These are phyloP conservation scores for Metarhizium album DNA, from an alignment of 2,329 filamentous ascomycete species.

Conservation along the genomic window DNA sequence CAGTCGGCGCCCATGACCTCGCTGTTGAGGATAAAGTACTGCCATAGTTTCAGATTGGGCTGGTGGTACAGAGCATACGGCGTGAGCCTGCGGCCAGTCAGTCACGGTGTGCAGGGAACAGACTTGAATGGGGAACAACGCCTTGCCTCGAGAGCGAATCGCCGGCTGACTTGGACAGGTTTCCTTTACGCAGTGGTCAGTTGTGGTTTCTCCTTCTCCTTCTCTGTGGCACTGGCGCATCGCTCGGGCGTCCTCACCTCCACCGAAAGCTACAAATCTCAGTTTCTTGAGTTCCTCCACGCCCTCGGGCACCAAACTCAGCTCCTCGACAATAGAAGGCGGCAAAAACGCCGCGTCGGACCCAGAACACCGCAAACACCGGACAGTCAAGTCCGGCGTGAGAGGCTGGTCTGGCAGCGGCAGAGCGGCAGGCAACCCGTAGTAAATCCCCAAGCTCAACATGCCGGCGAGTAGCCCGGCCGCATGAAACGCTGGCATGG, in stretches of 20 bases:
- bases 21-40: conserved; percentile 31
- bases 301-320: conserved; percentile 23
- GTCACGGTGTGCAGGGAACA: neutral
- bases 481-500: conserved; percentile 30
- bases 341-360: conserved; percentile 21
- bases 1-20: conserved; percentile 32
- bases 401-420: conserved; percentile 21
- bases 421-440: conserved; percentile 15
- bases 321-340: conserved; percentile 32
- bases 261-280: conserved; percentile 24
- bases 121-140: conserved; percentile 7
- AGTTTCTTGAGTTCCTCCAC: conserved; percentile 22
- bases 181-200: conserved; percentile 16
- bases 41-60: conserved; percentile 24
- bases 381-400: conserved; percentile 21
- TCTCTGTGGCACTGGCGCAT: neutral
- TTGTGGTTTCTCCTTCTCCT: no score
- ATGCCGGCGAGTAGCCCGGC: conserved; percentile 15
- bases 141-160: conserved; percentile 26
- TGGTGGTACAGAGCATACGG: conserved; percentile 26
- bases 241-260: conserved; percentile 17
- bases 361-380: conserved; percentile 18
- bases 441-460: conserved; percentile 19
- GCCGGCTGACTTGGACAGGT: conserved; percentile 26
- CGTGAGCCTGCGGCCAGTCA: conserved; percentile 16